Evolutionary conservation across 768 basidiomycete species (phyloP).

Genomic region (Suillus ampliporus): DNA sequence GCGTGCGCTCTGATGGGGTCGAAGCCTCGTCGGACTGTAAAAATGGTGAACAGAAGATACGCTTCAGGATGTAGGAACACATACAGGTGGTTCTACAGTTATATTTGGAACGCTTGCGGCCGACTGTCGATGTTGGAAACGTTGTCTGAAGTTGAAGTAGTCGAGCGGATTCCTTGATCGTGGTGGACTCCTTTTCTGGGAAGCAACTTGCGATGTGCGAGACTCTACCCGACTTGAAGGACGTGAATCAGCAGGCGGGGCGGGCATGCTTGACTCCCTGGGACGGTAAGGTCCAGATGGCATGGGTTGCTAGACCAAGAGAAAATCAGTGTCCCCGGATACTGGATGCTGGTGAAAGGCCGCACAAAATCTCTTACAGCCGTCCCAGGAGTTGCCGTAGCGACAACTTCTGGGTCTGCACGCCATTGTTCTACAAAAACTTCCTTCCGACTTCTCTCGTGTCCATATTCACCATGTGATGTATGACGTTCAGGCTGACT

Average conservation of each 20-base stretch:
- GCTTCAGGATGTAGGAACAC: neutral
- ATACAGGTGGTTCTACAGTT: conserved; percentile 53
- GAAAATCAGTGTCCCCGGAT: conserved; percentile 15
- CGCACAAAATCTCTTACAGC: conserved; percentile 21
- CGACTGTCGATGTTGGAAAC: conserved; percentile 39
- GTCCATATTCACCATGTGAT: conserved; percentile 21
- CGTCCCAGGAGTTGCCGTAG: conserved; percentile 23
- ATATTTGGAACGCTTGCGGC: conserved; percentile 47
- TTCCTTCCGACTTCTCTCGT: conserved; percentile 32
- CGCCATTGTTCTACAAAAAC: conserved; percentile 37
- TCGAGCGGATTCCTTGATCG: conserved; percentile 27
- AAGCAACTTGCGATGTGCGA: conserved; percentile 9
- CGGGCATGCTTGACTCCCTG: conserved; percentile 37
- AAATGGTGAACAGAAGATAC: neutral
- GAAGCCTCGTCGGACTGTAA: conserved; percentile 48
- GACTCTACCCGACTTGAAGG: conserved; percentile 16
- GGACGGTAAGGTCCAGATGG: conserved; percentile 32
- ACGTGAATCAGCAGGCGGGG: conserved; percentile 28
- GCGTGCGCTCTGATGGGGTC: conserved; percentile 34
- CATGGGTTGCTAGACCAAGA: neutral
- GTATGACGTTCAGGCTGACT: conserved; percentile 29
- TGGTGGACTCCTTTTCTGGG: conserved; percentile 14
- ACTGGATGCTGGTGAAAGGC: conserved; percentile 17
- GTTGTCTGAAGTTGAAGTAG: conserved; percentile 28
- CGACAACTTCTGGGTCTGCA: conserved; percentile 29